Conservation (phyloP, 139 green algal genomes). For the Axilococcus clingmanii region DNA sequence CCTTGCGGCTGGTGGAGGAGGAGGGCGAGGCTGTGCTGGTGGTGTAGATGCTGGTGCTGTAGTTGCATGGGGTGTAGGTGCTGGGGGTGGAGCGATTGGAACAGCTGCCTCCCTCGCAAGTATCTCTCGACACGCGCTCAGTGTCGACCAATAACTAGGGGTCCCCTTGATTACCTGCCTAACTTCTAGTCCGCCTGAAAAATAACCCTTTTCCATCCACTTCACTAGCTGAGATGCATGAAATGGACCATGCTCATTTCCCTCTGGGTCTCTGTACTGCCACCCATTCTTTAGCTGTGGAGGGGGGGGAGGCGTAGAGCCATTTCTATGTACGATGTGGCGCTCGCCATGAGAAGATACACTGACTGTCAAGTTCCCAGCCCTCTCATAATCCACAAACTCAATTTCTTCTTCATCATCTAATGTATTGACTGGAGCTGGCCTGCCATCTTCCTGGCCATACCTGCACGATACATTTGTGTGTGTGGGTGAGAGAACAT, state of each 20-base stretch:
- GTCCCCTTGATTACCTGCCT: conserved; percentile 12
- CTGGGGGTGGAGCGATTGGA: background rate
- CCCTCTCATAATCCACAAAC: too few relatives aligned
- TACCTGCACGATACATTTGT: too few relatives aligned
- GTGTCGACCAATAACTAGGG: background rate
- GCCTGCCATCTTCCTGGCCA: too few relatives aligned
- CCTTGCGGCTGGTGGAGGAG: background rate
- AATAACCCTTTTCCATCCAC: conserved; percentile 16
- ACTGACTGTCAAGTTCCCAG: too few relatives aligned
- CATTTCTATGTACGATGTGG: too few relatives aligned
- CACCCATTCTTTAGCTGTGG: conserved; percentile 18
- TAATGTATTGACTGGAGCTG: too few relatives aligned
- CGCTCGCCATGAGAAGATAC: too few relatives aligned
- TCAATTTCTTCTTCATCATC: too few relatives aligned
- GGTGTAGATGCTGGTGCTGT: background rate
- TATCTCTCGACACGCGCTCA: conserved; percentile 16
- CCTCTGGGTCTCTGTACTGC: conserved; percentile 24
- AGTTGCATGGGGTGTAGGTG: background rate
- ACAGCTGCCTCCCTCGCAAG: conserved; percentile 16
- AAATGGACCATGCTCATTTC: conserved; percentile 21
- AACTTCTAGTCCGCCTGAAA: conserved; percentile 9
- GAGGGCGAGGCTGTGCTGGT: background rate
- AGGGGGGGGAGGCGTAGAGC: background rate
- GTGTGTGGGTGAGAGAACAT: too few relatives aligned
- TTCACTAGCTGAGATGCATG: conserved; percentile 21